Percentiles rank a stretch among this genome's conserved stretches.
Conservation (phyloP, 163 green algal genomes). For the Volvox carteri region DNA sequence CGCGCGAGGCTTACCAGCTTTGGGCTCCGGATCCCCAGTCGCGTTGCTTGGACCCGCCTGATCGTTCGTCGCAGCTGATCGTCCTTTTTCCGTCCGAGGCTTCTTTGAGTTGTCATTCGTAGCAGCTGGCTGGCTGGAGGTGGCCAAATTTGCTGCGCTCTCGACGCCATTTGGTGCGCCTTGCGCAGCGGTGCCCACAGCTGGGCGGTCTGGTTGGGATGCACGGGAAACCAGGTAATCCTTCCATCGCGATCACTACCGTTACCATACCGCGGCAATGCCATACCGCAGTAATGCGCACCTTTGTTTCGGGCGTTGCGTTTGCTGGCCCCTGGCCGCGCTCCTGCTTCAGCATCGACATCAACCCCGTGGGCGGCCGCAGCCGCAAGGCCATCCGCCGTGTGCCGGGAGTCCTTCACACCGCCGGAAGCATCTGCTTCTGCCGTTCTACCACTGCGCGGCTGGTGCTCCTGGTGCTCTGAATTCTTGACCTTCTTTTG, state of each 20-base stretch:
- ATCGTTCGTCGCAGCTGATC: neutral
- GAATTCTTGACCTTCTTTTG: neutral
- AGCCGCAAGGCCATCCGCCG: neutral
- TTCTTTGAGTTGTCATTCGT: neutral
- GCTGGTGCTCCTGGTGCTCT: neutral
- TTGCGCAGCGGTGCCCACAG: neutral
- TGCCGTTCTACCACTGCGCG: neutral
- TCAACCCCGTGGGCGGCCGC: neutral
- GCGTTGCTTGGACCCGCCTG: neutral
- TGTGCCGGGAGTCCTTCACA: neutral
- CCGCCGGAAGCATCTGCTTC: neutral
- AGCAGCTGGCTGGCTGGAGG: neutral
- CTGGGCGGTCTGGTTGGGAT: neutral
- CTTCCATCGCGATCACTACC: neutral
- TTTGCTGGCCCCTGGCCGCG: neutral
- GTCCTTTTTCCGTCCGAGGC: neutral
- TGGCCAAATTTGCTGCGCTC: neutral
- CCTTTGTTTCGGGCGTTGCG: neutral
- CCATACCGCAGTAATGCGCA: neutral
- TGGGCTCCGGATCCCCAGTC: neutral
- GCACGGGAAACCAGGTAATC: neutral
- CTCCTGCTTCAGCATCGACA: neutral
- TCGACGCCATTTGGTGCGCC: neutral
- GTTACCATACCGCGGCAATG: neutral
- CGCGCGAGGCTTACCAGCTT: neutral